Conservation (phyloP, 192 early-diverging fungal genomes). For the Gaertneriomyces semiglobifer region DNA sequence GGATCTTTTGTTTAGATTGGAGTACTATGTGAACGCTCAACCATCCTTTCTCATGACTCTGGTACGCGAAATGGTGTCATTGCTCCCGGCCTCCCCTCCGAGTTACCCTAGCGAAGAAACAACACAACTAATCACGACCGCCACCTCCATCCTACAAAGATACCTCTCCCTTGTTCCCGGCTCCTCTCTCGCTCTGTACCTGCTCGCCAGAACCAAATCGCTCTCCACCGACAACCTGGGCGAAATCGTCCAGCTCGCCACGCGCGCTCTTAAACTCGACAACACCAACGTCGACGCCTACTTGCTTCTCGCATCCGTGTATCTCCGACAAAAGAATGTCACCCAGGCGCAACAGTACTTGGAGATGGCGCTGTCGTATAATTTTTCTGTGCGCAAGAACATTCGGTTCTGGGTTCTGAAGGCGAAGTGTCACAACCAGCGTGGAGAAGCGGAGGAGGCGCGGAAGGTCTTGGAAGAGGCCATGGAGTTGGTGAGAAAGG, state of each 20-base stretch:
- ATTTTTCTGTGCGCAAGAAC: slow-evolving; percentile 50
- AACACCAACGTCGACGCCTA: slow-evolving; percentile 32
- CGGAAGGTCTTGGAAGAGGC: slow-evolving; percentile 32
- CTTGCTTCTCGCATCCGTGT: background rate
- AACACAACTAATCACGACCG: too few species aligned
- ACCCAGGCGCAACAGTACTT: slow-evolving; percentile 42
- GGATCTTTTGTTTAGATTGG: slow-evolving; percentile 26
- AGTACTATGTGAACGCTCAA: slow-evolving; percentile 43
- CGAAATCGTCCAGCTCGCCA: slow-evolving; percentile 27
- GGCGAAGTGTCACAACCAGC: slow-evolving; percentile 37
- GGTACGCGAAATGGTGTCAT: slow-evolving; percentile 17
- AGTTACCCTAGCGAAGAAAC: too few species aligned
- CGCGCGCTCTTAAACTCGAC: slow-evolving; percentile 42
- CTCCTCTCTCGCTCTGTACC: slow-evolving; percentile 40
- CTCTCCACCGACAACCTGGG: slow-evolving; percentile 36
- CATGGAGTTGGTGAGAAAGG: slow-evolving; percentile 38
- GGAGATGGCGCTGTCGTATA: slow-evolving; percentile 53
- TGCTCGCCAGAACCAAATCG: slow-evolving; percentile 41
- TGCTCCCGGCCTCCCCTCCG: too few species aligned
- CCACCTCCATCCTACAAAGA: too few species aligned
- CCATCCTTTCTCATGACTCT: slow-evolving; percentile 42
- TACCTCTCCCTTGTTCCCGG: slow-evolving; percentile 27
- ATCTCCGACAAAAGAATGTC: slow-evolving; percentile 12
- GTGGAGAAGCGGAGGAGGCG: slow-evolving; percentile 41
- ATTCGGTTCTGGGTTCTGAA: slow-evolving; percentile 43